phyloP scores from a whole-genome alignment of 139 green algal genomes.

The Diplosphaera chodatii region DNA sequence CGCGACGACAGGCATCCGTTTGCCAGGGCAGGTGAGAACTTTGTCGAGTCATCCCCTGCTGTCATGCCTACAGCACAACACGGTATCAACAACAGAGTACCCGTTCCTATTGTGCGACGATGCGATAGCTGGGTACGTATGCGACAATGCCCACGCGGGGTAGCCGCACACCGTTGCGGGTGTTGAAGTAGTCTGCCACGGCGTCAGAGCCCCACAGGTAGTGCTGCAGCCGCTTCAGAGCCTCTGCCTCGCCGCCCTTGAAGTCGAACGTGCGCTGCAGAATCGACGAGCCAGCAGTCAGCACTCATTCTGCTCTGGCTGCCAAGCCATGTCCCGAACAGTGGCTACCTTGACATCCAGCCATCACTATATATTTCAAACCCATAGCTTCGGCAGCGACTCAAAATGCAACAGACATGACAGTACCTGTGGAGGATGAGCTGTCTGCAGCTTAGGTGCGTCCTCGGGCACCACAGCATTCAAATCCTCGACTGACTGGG shows the following conservation, averaged over 20 bases:
- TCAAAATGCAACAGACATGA: no score
- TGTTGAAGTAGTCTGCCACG: constrained; percentile 74
- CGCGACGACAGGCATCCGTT: constrained; percentile 86
- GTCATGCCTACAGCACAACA: constrained; percentile 81
- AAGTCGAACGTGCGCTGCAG: constrained; percentile 62
- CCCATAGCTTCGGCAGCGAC: no score
- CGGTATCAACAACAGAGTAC: no score
- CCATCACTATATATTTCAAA: no score
- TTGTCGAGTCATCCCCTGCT: constrained; percentile 89
- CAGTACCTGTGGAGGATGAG: constrained; percentile 16
- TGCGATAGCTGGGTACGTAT: no score
- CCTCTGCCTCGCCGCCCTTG: constrained; percentile 83
- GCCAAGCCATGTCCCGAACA: no score
- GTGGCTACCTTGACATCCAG: no score
- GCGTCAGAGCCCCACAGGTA: constrained; percentile 89
- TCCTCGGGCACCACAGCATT: constrained; percentile 20
- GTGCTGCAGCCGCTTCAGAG: constrained; percentile 81
- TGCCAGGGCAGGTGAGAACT: constrained; percentile 87
- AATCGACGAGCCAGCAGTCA: no score
- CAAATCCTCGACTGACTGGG: constrained; percentile 29
- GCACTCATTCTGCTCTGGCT: no score
- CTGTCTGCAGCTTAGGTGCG: constrained; percentile 10
- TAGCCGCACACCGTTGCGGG: constrained; percentile 34
- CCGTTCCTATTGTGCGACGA: no score
- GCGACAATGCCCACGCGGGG: no score